Evolutionary conservation across 208 protist genomes (phyloP), one percentile per base, ranked within the genome.

Genomic region (Trypanosomatidae sp.): DNA sequence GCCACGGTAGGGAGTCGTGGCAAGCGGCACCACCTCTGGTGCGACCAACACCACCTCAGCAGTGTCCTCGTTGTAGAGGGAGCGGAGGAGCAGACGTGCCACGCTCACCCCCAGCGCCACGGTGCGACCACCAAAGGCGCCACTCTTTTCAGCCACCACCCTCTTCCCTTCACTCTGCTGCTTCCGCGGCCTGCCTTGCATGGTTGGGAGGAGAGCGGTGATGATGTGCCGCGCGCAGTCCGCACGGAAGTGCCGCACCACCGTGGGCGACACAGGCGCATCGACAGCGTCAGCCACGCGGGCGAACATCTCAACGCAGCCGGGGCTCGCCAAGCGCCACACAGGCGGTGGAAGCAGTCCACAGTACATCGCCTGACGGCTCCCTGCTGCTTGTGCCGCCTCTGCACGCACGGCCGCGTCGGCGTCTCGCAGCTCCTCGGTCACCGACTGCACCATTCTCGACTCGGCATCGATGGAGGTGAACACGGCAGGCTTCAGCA

Each of bases 401-500:
- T n/a, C n/a, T n/a, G n/a, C n/a, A n/a, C n/a, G n/a, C n/a, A n/a
- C n/a, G n/a, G n/a, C n/a, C n/a, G n/a, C n/a, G n/a, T n/a, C n/a
- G n/a, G n/a, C n/a, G n/a, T n/a, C n/a, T n/a, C n/a, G n/a, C n/a
- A n/a, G n/a, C n/a, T n/a, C n/a, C n/a, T n/a, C n/a, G n/a, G n/a
- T n/a, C n/a, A n/a, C n/a, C n/a, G n/a, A n/a, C n/a, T n/a, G n/a
- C n/a, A n/a, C n/a, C n/a, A n/a, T n/a, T n/a, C n/a, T n/a, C n/a
- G n/a, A n/a, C n/a, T n/a, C n/a, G n/a, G 25, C 36, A 15, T 75
- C 62, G 8, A 50, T 30, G 19, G 25, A 19, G 47, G 13, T 19
- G 44, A 82, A 78, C 4, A 78, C 70, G 0, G 49, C 39, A 5
- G 86, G 86, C 55, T 84, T 86, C 22, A 88, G 73, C 36, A 91